These are phyloP conservation scores for Tricladium varicosporioides DNA, from an alignment of 2,329 filamentous ascomycete species.

Conservation along the genomic window DNA sequence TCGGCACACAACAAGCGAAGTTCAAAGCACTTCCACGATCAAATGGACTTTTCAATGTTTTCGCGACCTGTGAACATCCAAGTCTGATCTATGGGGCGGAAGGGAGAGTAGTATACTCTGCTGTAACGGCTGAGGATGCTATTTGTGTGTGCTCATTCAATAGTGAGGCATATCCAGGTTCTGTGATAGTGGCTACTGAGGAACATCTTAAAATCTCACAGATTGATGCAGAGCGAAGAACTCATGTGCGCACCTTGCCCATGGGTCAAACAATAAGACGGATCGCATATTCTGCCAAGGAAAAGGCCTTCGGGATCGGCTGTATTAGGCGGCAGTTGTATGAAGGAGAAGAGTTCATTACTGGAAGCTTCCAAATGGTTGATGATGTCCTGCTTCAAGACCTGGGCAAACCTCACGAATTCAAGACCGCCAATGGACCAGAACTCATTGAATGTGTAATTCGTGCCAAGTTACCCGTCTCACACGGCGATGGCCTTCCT, in stretches of 20 bases:
- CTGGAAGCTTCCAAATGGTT: constrained; percentile 81
- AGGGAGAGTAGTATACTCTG: constrained; percentile 85
- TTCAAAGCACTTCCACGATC: constrained; percentile 74
- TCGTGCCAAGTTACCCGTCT: constrained; percentile 67
- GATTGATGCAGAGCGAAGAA: constrained; percentile 81
- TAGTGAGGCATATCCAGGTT: constrained; percentile 73
- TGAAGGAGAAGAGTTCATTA: constrained; percentile 70
- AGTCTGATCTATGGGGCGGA: constrained; percentile 90
- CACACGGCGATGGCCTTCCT: constrained; percentile 49
- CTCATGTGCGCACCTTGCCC: constrained; percentile 78
- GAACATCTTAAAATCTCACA: constrained; percentile 74
- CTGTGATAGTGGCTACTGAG: constrained; percentile 77
- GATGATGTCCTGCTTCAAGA: constrained; percentile 86
- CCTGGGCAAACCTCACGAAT: constrained; percentile 64
- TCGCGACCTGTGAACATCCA: constrained; percentile 91
- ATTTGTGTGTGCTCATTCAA: constrained; percentile 81
- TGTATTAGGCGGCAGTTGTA: constrained; percentile 74
- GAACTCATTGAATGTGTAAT: constrained; percentile 87
- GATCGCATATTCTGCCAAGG: constrained; percentile 76
- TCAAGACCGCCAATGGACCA: constrained; percentile 50
- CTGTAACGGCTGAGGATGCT: constrained; percentile 85
- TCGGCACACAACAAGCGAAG: constrained; percentile 81
- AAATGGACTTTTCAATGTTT: constrained; percentile 72
- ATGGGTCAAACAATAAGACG: constrained; percentile 82
- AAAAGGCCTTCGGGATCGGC: constrained; percentile 83